Conservation (phyloP, 306 rosid species). For the Ormosia semicastrata region DNA sequence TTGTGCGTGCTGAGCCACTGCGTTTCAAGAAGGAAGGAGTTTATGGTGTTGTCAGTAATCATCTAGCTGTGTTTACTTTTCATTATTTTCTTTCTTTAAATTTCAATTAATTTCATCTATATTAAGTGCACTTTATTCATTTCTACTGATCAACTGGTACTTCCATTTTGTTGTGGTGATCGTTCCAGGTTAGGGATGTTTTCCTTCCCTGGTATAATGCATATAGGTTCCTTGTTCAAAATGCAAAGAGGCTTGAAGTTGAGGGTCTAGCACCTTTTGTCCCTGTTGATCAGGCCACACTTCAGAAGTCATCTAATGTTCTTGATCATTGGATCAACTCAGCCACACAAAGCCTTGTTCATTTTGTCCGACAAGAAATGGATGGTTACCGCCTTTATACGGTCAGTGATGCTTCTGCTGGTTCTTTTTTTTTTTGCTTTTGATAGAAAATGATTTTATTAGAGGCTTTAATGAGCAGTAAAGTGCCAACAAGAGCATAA, state of each 20-base stretch:
- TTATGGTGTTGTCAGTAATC: slow-evolving; percentile 89
- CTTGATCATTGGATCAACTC: slow-evolving; percentile 98
- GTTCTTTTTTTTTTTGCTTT: too few relatives aligned
- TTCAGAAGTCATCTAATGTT: slow-evolving; percentile 79
- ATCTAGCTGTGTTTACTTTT: neutral
- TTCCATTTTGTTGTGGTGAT: slow-evolving; percentile 22
- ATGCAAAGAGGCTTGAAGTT: slow-evolving; percentile 87
- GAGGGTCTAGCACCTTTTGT: slow-evolving; percentile 74
- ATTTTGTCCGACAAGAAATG: slow-evolving; percentile 94
- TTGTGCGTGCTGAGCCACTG: slow-evolving; percentile 92
- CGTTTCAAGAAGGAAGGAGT: slow-evolving; percentile 98
- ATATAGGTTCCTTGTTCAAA: slow-evolving; percentile 93
- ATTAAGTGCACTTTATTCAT: neutral
- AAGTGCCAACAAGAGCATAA: too few relatives aligned
- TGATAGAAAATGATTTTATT: too few relatives aligned
- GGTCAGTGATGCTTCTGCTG: slow-evolving; percentile 41
- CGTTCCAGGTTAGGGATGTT: slow-evolving; percentile 83
- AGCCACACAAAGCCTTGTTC: slow-evolving; percentile 88
- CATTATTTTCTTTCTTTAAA: neutral
- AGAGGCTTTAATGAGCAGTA: too few relatives aligned
- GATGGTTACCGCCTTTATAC: slow-evolving; percentile 89
- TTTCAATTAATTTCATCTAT: neutral
- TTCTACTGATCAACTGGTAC: neutral
- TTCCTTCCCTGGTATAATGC: slow-evolving; percentile 99
- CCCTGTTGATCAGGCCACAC: slow-evolving; percentile 64